A percentile compares a stretch with the other conserved stretches of the same genome.
Evolutionary conservation across 768 basidiomycete species (phyloP).

Genomic region (Hysterangium stoloniferum): DNA sequence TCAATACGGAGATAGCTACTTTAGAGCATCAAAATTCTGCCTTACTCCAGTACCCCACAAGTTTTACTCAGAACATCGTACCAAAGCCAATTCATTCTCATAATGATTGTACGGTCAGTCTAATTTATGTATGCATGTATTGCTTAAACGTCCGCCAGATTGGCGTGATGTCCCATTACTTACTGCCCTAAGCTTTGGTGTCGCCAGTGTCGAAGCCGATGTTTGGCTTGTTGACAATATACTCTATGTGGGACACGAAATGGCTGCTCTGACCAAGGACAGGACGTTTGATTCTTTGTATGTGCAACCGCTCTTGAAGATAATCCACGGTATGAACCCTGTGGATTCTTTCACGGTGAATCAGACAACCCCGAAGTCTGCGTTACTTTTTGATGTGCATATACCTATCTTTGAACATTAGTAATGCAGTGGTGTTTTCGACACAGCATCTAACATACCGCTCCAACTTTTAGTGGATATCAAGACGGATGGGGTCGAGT

Average conservation of each 20-base stretch:
- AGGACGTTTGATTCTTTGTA: conserved; percentile 43
- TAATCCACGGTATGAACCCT: conserved; percentile 37
- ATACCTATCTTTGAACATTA: not conserved
- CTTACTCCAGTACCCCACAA: conserved; percentile 36
- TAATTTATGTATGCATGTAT: not conserved
- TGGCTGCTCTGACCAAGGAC: conserved; percentile 31
- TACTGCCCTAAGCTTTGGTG: conserved; percentile 40
- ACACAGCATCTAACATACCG: conserved; percentile 32
- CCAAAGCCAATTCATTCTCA: conserved; percentile 46
- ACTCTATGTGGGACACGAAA: conserved; percentile 40
- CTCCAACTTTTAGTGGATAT: conserved; percentile 46
- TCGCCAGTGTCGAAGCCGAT: conserved; percentile 47
- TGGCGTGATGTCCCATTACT: conserved; percentile 46
- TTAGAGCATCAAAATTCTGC: conserved; percentile 31
- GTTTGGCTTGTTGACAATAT: conserved; percentile 40
- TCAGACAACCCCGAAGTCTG: conserved; percentile 35
- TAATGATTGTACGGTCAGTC: conserved; percentile 38
- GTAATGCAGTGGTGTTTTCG: conserved; percentile 40
- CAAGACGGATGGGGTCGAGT: conserved; percentile 44
- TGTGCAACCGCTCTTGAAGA: conserved; percentile 36
- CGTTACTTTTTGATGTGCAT: not conserved
- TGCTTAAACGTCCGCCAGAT: conserved; percentile 24
- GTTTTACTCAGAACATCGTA: conserved; percentile 40
- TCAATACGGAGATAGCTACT: conserved; percentile 17
- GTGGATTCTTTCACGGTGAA: conserved; percentile 33